Evolutionary conservation across 2,329 filamentous ascomycete species (phyloP).

Genomic region (Coniella lustricola): DNA sequence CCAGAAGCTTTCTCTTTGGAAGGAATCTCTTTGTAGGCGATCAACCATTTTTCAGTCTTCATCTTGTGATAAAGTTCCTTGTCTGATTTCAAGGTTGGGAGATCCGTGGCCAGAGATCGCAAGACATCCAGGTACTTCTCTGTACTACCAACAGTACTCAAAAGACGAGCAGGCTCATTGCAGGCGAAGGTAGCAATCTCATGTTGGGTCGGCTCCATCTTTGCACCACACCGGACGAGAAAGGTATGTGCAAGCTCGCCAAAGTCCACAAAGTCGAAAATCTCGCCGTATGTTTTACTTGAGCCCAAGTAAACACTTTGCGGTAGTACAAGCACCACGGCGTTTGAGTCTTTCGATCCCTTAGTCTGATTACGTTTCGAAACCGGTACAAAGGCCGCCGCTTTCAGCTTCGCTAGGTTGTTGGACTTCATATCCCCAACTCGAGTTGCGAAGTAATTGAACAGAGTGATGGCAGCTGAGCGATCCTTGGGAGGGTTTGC

Average conservation of each 20-base stretch:
- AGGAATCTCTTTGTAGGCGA: constrained; percentile 72
- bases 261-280: constrained; percentile 97
- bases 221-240: constrained; percentile 80
- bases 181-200: constrained; percentile 84
- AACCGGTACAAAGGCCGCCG: constrained; percentile 67
- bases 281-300: constrained; percentile 66
- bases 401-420: constrained; percentile 52
- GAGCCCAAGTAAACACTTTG: constrained; percentile 73
- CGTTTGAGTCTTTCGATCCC: constrained; percentile 33
- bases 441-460: constrained; percentile 76
- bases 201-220: constrained; percentile 77
- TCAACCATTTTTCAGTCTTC: constrained; percentile 66
- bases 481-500: constrained; percentile 62
- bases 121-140: constrained; percentile 85
- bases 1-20: constrained; percentile 41
- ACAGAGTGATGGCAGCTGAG: constrained; percentile 62
- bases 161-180: constrained; percentile 72
- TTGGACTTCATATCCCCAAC: constrained; percentile 63
- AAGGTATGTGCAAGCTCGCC: constrained; percentile 82
- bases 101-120: constrained; percentile 69
- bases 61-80: constrained; percentile 71
- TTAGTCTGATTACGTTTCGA: constrained; percentile 15
- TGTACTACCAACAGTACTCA: constrained; percentile 69
- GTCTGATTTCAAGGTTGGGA: constrained; percentile 65
- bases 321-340: constrained; percentile 56